Base-by-base conservation (phyloP, 2,329 filamentous ascomycete species). In the Periconia macrospinosa region DNA sequence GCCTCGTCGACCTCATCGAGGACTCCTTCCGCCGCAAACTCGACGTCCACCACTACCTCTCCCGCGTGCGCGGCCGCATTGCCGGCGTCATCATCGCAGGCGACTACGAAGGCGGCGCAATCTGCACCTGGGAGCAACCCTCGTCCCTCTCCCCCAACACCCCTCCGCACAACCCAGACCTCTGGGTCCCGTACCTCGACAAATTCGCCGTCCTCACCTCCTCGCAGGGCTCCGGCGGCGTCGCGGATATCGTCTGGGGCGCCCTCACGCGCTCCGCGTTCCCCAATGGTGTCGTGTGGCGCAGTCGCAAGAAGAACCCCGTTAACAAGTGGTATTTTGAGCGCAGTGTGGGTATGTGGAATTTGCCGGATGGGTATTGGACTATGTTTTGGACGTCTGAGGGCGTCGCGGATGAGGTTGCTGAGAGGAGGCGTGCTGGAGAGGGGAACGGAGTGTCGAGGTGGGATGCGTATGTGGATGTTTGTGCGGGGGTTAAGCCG, bases 271-370 rank as follows among this genome's bases (percentile, higher is more conserved):
- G 90, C 27, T 86, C 88, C 18, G 96, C 92, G 65, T 95, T 97
- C 62, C 92, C 92, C 0, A 76, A 85, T 2, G 94, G 94, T 1
- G 90, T 97, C 1, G 95, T 92, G 68, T 99, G 94, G 94, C 82
- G 92, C 52, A 95, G 90, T 70, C 81, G 94, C 48, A 89, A 88
- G 67, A 86, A 92, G 69, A 97, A 99, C 68, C 93, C 92, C 0
- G 94, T 99, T 5, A 99, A 99, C 70, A 97, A 97, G 71, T 99
- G 94, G 94, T 99, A 99, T 73, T 97, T 97, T 75, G 94, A 99
- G 75, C 83, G 94, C 45, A 91, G 90, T 2, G 79, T 84, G 45
- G 94, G 94, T 0, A 92, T 87, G 2, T 89, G 87, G 82, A 94
- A 95, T 76, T 76, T 99, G 37, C 81, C 83, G 0, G 86, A 84